Evolutionary conservation across 2,329 filamentous ascomycete species (phyloP), one percentile per base, ranked within the genome.

Genomic region (Fonsecaea pedrosoi): DNA sequence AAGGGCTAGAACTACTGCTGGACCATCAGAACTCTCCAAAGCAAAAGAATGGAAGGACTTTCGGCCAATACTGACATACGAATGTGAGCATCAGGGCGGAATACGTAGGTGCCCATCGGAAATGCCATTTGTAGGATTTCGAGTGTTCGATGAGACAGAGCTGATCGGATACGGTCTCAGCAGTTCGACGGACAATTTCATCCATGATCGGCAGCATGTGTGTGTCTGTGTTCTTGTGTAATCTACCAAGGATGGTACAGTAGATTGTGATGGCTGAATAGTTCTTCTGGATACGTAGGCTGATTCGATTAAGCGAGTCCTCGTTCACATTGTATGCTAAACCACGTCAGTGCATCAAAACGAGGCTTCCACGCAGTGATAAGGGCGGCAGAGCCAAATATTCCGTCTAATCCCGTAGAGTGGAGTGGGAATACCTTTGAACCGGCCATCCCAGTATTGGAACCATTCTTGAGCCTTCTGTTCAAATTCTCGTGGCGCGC

Each of bases 391-490:
- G 5, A 40, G 12, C 38, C 15, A 40, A 40, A 40, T 1, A 40
- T 8, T 42, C 13, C 15, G 38, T 42, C 38, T 12, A 42, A 42
- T 42, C 8, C 12, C 8, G 42, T 18, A 6, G 42, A 10, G 18
- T n/a, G 42, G 12, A 48, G 9, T 10, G 12, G 9, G 21, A 21
- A 21, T 48, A 48, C 42, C 42, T 48, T 48, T 10, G 6, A 48
- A 48, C 9, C n/a, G n/a, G 6, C 7, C 21, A 3, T 48, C 42
- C 42, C 42, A 48, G 42, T 48, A 21, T 12, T 48, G 42, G 42
- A 25, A 48, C 42, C 42, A 48, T 48, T 48, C 42, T 48, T 48
- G 42, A 21, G 42, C 42, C 42, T 48, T 48, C 42, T 25, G n/a
- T 25, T 48, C 42, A 5, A 48, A 48, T 18, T 48, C 42, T 9